phyloP scores from a whole-genome alignment of 208 protist species.

The Wallacemonas sp. region DNA sequence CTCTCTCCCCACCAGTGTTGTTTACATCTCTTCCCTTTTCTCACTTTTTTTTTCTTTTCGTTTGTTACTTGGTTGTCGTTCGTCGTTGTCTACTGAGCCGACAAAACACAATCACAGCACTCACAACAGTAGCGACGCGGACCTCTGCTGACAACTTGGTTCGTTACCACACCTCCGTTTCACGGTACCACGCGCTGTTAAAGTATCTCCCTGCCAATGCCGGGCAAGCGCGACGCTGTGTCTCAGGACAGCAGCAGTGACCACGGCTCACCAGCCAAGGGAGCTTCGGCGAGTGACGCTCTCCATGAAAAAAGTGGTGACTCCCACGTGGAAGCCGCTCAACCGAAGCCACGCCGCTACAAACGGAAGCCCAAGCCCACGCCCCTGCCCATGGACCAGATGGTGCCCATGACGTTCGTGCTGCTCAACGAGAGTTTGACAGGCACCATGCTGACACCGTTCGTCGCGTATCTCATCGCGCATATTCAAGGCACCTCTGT shows the following conservation, averaged over 20 bases:
- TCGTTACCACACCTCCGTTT: too few relatives aligned
- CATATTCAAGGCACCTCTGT: conserved; percentile 25
- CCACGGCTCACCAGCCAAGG: not conserved
- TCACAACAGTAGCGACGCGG: too few relatives aligned
- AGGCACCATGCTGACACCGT: conserved; percentile 57
- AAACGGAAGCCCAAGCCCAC: conserved; percentile 28
- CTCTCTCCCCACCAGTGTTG: not conserved
- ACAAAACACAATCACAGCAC: too few relatives aligned
- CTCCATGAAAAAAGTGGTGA: too few relatives aligned
- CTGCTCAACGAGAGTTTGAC: conserved; percentile 64
- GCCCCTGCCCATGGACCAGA: conserved; percentile 51
- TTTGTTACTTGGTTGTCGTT: not conserved
- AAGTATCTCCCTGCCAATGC: too few relatives aligned
- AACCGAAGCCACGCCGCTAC: not conserved
- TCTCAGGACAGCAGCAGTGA: not conserved
- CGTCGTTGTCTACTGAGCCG: too few relatives aligned
- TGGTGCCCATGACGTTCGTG: conserved; percentile 55
- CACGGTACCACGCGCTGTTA: not conserved
- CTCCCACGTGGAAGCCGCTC: too few relatives aligned
- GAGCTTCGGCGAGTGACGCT: too few relatives aligned
- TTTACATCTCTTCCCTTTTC: not conserved
- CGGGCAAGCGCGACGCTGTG: too few relatives aligned
- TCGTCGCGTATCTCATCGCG: conserved; percentile 51
- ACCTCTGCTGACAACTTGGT: too few relatives aligned
- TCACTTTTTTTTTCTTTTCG: not conserved